phyloP scores from a whole-genome alignment of 208 protist species.

The Paratrypanosoma confusum region DNA sequence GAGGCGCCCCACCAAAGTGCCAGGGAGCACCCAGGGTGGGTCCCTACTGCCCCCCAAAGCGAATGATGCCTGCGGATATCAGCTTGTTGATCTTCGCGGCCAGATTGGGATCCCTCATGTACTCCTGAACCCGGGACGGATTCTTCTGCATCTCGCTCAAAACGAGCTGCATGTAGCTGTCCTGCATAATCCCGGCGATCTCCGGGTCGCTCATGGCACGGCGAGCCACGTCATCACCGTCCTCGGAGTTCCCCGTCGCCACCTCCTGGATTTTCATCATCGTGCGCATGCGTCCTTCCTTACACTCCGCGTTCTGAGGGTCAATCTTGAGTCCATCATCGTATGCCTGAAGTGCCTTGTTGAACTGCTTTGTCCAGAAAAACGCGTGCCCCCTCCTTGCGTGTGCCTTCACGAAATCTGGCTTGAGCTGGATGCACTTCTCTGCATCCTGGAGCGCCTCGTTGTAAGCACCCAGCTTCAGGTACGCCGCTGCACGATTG shows the following conservation, averaged over 20 bases:
- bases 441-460: conserved; percentile 92
- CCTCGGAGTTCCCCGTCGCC: conserved; percentile 56
- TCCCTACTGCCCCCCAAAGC: conserved; percentile 54
- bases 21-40: no score
- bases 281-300: conserved; percentile 74
- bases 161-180: conserved; percentile 89
- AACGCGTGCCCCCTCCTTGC: conserved; percentile 83
- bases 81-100: conserved; percentile 93
- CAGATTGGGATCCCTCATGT: conserved; percentile 89
- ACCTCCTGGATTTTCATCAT: conserved; percentile 90
- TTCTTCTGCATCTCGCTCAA: conserved; percentile 87
- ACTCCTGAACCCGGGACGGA: conserved; percentile 78
- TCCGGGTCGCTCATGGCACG: conserved; percentile 93
- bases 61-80: conserved; percentile 93
- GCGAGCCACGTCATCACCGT: conserved; percentile 81
- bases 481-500: conserved; percentile 93
- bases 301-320: conserved; percentile 81
- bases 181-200: conserved; percentile 88
- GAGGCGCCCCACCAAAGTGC: no score
- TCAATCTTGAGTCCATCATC: conserved; percentile 91
- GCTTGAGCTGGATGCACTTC: conserved; percentile 91
- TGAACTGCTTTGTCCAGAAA: conserved; percentile 94
- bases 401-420: conserved; percentile 91
- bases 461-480: conserved; percentile 93
- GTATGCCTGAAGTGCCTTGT: conserved; percentile 93